Base-by-base conservation (phyloP, 2,329 filamentous ascomycete genomes). In the Akanthomyces muscarius region DNA sequence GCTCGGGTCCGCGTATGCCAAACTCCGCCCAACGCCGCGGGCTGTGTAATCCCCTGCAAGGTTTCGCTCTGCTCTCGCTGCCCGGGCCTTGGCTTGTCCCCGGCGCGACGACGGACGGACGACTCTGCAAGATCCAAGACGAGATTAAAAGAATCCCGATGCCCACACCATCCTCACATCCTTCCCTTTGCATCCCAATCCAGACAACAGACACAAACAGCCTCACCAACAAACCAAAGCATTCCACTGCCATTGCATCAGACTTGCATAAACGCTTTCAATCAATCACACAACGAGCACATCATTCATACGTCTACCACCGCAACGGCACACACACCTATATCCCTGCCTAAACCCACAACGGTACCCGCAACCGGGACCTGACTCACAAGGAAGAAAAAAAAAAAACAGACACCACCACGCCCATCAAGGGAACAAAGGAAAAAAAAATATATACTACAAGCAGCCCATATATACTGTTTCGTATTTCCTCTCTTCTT, bases 1-100 rank as follows among this genome's bases (percentile, higher is more conserved):
- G 66, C 68, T 71, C 71, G 71, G 71, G 71, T 66, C 69, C 70
- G 71, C 69, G 67, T 68, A 66, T 64, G 66, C 48, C 71, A 73
- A 73, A 74, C 66, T 73, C 72, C 72, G 72, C 68, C 48, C 59
- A 60, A 23, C 33, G 56, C 56, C 45, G 56, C 56, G 56, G 56
- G 56, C 56, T 41, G 42, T 42, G 45, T 21, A 6, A 6, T 11
- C 11, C 21, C 13, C 47, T 18, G 36, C 7, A 30, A 30, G 28
- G 28, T 30, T 30, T 30, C 28, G 28, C 28, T 30, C 28, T 14
- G n/a, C 36, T 42, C 11, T 51, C 47, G 57, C 47, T 52, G 36
- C 48, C 36, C 48, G 38, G 47, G n/a, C 42, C 16, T 45, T 28
- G 56, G 45, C 45, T 28, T 33, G 45, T 10, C 54, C 54, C 38